Evolutionary conservation across 202 grass and related monocot species (phyloP), one percentile per base, ranked within the genome.

Genomic region (Musa balbisiana): DNA sequence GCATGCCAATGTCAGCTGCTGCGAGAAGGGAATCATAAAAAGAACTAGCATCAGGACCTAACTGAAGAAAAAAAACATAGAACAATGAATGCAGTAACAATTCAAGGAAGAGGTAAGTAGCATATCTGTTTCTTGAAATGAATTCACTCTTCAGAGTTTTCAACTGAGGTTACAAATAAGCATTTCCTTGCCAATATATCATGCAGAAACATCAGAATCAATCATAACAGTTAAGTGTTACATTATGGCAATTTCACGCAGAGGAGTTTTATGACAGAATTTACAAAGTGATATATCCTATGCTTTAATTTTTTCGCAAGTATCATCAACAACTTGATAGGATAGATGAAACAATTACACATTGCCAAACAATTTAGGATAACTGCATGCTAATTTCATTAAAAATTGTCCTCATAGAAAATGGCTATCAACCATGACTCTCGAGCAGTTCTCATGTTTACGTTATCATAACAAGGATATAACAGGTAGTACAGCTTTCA

Each of bases 1-100:
- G 88, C 92, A 98, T 88, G 75, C 95, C 91, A 83, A 84, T 79
- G 25, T 98, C 95, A 71, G 85, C 78, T 71, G 87, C 87, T 98
- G 86, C 64, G 88, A 82, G 60, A 74, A 70, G 60, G 60, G 0
- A 66, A 55, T 72, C 69, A 2, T 19, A 21, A 75, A 79, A 12
- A 43, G 33, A 43, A 49, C 21, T 76, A 83, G 53, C 69, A 78
- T 73, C 65, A 49, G 56, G 50, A 52, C 75, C 60, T 69, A 21
- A 29, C 52, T 79, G 16, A 1, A 74, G 43, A 73, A 63, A 65
- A 65, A 82, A 25, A 62, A 73, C 26, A 81, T 74, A 20, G 33
- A 6, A 64, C 29, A 54, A 76, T 55, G 51, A 68, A 72, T 19
- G 74, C 49, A 49, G 10, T 16, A 65, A 1, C n/a, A 12, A 24